Evolutionary conservation across 371 early-diverging fungal species (phyloP), one percentile per base, ranked within the genome.

Genomic region (Mucor piriformis): DNA sequence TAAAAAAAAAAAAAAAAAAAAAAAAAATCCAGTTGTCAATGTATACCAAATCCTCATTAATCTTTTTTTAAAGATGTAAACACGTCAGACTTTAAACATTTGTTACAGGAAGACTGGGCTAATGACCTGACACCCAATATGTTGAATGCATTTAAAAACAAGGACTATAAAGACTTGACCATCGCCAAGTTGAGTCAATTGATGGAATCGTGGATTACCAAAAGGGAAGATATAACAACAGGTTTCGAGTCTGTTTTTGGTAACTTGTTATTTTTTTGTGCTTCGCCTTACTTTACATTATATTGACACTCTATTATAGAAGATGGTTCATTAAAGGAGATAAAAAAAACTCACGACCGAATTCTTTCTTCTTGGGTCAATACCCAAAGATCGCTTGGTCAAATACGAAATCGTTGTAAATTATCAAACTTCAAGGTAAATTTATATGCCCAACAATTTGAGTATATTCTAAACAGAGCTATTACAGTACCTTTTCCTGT

Each of bases 41-140:
- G 29, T 18, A 15, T 21, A 25, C 11, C n/a, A 18, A 18, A 18
- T 16, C 40, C 25, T 32, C 16, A 27, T 13, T 6, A 32, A 12
- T 46, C 11, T 13, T 46, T 24, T 7, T 46, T 11, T 12, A 24
- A 12, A 42, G 42, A 42, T 42, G 42, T 42, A 18, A 42, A 42
- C 42, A 18, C 16, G 6, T 13, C n/a, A n/a, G 35, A 32, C 16
- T 50, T 60, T 24, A 35, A 57, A 10, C 2, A 12, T 4, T 13
- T 68, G 1, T 49, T 68, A 11, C 20, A 68, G 32, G 60, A 68
- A 60, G 57, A 50, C 16, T 64, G 64, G 69, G 46, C 56, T 20
- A 42, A 25, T 2, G 57, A 53, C 3, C 20, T 60, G 13, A 43
- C 64, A 3, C 55, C 57, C 8, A 59, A 42, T 33, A 32, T 61